These are phyloP conservation scores for Tubosaeta sp. DNA, from an alignment of 768 basidiomycete genomes.

Conservation along the genomic window DNA sequence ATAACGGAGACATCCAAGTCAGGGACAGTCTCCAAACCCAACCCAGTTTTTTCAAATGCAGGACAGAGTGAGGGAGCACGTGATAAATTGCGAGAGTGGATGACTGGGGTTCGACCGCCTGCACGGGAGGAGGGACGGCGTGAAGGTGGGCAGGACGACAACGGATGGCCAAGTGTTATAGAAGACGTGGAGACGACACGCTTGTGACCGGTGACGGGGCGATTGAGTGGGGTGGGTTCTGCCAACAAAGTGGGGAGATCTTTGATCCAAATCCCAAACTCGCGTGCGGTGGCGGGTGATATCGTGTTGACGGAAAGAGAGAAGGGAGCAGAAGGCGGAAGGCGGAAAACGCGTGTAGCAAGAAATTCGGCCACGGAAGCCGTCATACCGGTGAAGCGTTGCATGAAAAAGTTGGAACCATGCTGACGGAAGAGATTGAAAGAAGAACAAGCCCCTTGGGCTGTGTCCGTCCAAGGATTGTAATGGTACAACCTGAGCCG, in stretches of 20 bases:
- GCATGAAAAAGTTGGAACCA: slow-evolving; percentile 83
- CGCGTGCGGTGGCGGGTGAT: slow-evolving; percentile 58
- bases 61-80: slow-evolving; percentile 63
- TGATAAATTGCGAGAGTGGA: slow-evolving; percentile 52
- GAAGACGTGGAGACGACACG: slow-evolving; percentile 60
- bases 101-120: slow-evolving; percentile 50
- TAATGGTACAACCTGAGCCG: slow-evolving; percentile 83
- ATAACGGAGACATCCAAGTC: slow-evolving; percentile 40
- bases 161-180: slow-evolving; percentile 53
- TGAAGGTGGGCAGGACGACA: slow-evolving; percentile 61
- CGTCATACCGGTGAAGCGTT: slow-evolving; percentile 89
- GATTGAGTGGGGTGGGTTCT: slow-evolving; percentile 26
- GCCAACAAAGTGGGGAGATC: slow-evolving; percentile 73
- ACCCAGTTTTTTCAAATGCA: slow-evolving; percentile 37
- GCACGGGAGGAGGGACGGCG: slow-evolving; percentile 70
- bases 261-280: slow-evolving; percentile 84
- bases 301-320: slow-evolving; percentile 24
- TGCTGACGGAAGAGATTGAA: slow-evolving; percentile 78
- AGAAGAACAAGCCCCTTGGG: slow-evolving; percentile 71
- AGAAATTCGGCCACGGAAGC: slow-evolving; percentile 82
- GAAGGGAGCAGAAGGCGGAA: slow-evolving; percentile 52
- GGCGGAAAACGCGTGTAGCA: slow-evolving; percentile 77
- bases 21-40: slow-evolving; percentile 46
- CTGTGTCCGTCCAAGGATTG: slow-evolving; percentile 97
- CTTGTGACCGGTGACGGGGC: slow-evolving; percentile 40